These are phyloP conservation scores for Ganoderma boninense DNA, from an alignment of 1,284 basidiomycete species.

Conservation along the genomic window DNA sequence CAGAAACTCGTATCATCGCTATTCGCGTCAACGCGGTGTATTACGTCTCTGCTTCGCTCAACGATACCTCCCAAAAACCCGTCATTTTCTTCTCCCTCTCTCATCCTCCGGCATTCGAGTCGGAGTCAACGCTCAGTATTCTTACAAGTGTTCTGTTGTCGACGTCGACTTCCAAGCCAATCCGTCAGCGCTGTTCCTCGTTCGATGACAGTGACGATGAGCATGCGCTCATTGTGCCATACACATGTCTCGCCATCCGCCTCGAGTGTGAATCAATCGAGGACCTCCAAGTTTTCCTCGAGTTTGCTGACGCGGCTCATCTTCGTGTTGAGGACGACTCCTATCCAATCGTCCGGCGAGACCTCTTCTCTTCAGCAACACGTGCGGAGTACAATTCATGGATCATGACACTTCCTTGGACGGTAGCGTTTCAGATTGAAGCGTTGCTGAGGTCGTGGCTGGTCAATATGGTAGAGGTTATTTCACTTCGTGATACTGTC, in stretches of 20 bases:
- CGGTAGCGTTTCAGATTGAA: conserved; percentile 64
- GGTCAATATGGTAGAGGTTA: conserved; percentile 57
- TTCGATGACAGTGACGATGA: conserved; percentile 39
- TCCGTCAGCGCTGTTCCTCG: conserved; percentile 34
- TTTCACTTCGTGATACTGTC: conserved; percentile 51
- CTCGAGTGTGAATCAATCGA: conserved; percentile 48
- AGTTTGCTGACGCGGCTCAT: conserved; percentile 48
- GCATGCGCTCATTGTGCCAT: conserved; percentile 46
- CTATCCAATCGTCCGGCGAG: conserved; percentile 49
- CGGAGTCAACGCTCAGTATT: conserved; percentile 34
- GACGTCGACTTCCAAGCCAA: conserved; percentile 23
- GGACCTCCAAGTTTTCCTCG: conserved; percentile 50
- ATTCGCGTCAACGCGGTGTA: conserved; percentile 56
- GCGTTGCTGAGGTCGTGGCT: conserved; percentile 50
- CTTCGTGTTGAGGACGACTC: conserved; percentile 44
- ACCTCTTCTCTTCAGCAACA: conserved; percentile 51
- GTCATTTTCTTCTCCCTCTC: conserved; percentile 52
- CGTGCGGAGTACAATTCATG: conserved; percentile 46
- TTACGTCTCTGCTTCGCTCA: conserved; percentile 46
- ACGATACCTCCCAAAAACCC: conserved; percentile 34
- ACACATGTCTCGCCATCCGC: conserved; percentile 57
- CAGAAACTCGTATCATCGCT: conserved; percentile 46
- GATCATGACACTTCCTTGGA: conserved; percentile 54
- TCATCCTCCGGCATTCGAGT: conserved; percentile 56
- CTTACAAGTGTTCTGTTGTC: conserved; percentile 34